Base-by-base conservation (phyloP, 371 early-diverging fungal genomes). In the Mucor mucedo region DNA sequence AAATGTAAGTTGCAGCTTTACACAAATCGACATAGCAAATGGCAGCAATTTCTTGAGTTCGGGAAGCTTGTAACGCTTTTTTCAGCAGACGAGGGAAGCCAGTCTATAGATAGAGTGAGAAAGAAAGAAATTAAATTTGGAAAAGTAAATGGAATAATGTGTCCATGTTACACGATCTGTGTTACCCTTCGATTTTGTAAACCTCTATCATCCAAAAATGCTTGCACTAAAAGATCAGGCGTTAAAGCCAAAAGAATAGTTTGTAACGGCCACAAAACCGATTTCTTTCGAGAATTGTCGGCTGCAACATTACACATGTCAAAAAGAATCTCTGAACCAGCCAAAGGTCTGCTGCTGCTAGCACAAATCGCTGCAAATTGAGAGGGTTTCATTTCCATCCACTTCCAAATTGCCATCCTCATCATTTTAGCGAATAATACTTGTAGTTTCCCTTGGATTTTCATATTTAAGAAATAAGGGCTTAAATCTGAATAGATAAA, bases 371-470 rank as follows among this genome's bases (percentile, higher is more conserved):
- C 76, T n/a, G 84, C 81, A 72, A 91, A 93, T 60, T 93, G 91
- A 38, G 76, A 59, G 0, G 93, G 92, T 54, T 85, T 89, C 2
- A 82, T 78, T 61, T 93, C 92, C 48, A 94, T 92, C 93, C 93
- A 94, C 68, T 88, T 90, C 93, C 93, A 94, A 61, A 94, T 92
- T 3, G 89, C 86, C n/a, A 83, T 80, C 53, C 89, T 79, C 47
- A 93, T 77, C 50, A 87, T 83, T 39, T 86, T 82, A 2, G 91
- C 88, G 69, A 88, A 82, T 13, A 85, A 70, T n/a, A n/a, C n/a
- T n/a, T n/a, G n/a, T n/a, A 86, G 72, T 66, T 90, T 91, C 0
- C 88, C 87, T 6, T 85, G 70, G n/a, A 85, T 79, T 50, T 87
- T 82, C 59, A 93, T 84, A 47, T 86, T 83, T 48, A 85, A 64